Base-by-base conservation (phyloP, 805 yeast genomes). In the Sugiyamaella boreocaroliniensis region DNA sequence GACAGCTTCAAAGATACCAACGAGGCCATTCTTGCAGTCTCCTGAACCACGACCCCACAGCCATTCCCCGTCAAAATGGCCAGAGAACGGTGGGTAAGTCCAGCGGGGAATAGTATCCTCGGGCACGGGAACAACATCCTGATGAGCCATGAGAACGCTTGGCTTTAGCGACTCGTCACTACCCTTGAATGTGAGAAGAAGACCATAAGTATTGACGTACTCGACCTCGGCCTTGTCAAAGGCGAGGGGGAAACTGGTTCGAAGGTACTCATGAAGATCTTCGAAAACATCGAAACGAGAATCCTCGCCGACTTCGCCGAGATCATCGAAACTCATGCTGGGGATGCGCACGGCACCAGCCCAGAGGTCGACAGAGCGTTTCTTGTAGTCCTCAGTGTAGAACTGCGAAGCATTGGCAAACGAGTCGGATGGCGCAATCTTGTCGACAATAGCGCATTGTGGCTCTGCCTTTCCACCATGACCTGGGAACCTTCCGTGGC, bases 101-200 rank as follows among this genome's bases (percentile, higher is more conserved):
- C 95, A 87, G 52, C 78, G 71, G 26, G 63, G 67, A 49, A 74
- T 66, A 0, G 89, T 80, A 29, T 58, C 77, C 12, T 67, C 64
- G 59, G 81, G 85, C 9, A 85, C 84, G 1, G 95, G 95, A 20
- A 87, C 95, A 4, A 83, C 87, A 62, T 86, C 95, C 65, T 80
- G 85, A 64, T 87, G 95, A 1, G 92, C 90, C 61, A 85, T 79
- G 48, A 86, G 71, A 67, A 87, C 62, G 26, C 82, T 59, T 12
- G 95, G 95, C 64, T 83, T 82, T 56, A 82, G 69, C 2, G 64
- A 53, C 10, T 60, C 40, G 47, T 77, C 62, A 4, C 77, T 64
- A 4, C 95, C 93, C 54, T 74, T 63, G 78, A 86, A 79, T 15
- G 86, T 81, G 64, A 72, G 76, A 1, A 87, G 72, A 50, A 87